These are phyloP conservation scores for Erysimum pusillum DNA, from an alignment of 441 rosid genomes.

Conservation along the genomic window DNA sequence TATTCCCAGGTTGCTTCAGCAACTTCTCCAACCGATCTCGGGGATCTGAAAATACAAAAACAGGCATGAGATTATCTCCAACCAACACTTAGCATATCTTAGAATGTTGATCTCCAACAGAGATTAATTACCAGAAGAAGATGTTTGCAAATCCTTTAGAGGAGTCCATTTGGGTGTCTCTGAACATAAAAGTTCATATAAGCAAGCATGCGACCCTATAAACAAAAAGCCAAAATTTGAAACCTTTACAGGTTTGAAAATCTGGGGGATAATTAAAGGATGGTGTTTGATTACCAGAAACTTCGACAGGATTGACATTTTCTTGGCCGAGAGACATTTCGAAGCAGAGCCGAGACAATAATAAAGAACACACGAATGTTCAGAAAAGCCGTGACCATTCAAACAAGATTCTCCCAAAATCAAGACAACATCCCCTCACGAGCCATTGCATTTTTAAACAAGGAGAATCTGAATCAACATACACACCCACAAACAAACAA, in stretches of 20 bases:
- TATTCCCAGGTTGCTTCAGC: slow-evolving; percentile 64
- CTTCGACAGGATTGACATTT: slow-evolving; percentile 49
- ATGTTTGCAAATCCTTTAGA: slow-evolving; percentile 46
- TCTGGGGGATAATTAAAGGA: not conserved
- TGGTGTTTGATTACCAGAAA: slow-evolving; percentile 51
- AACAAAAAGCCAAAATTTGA: slow-evolving; percentile 34
- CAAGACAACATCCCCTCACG: slow-evolving; percentile 33
- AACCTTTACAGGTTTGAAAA: slow-evolving; percentile 16
- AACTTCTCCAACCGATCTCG: slow-evolving; percentile 69
- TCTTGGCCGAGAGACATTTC: slow-evolving; percentile 68
- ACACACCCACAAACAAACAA: not conserved
- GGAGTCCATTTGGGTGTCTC: slow-evolving; percentile 52
- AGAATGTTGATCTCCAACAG: slow-evolving; percentile 21
- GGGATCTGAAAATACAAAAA: slow-evolving; percentile 55
- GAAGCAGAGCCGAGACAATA: slow-evolving; percentile 49
- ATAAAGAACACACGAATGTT: slow-evolving; percentile 47
- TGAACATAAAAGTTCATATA: slow-evolving; percentile 61
- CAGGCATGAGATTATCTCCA: slow-evolving; percentile 12
- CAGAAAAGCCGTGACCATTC: slow-evolving; percentile 40
- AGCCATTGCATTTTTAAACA: slow-evolving; percentile 29
- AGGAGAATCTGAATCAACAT: slow-evolving; percentile 25
- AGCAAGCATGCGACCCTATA: slow-evolving; percentile 57
- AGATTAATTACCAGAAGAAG: slow-evolving; percentile 56
- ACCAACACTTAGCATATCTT: slow-evolving; percentile 20
- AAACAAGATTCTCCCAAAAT: slow-evolving; percentile 29